phyloP scores from a whole-genome alignment of 2,329 filamentous ascomycete species.

The Phialophora expanda region DNA sequence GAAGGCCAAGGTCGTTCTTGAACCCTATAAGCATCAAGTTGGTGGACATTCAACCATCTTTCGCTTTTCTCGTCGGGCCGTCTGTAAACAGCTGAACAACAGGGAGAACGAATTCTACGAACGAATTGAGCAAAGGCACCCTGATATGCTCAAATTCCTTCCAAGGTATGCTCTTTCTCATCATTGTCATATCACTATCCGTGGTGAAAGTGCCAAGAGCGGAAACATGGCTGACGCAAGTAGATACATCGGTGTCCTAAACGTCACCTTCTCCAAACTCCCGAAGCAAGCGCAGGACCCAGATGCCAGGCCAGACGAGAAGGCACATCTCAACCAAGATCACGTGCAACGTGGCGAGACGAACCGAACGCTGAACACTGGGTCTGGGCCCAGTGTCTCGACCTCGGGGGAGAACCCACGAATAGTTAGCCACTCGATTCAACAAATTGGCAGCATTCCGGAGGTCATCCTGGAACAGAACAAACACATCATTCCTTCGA shows the following conservation, averaged over 20 bases:
- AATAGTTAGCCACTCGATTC: slow-evolving; percentile 71
- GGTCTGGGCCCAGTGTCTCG: slow-evolving; percentile 7
- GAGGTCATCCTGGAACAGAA: slow-evolving; percentile 95
- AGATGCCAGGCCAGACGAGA: slow-evolving; percentile 9
- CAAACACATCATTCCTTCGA: slow-evolving; percentile 86
- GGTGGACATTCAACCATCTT: slow-evolving; percentile 96
- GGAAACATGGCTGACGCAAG: slow-evolving; percentile 2
- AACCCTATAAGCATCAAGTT: slow-evolving; percentile 96
- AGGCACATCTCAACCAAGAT: slow-evolving; percentile 6
- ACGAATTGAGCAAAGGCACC: slow-evolving; percentile 87
- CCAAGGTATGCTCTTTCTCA: slow-evolving; percentile 62
- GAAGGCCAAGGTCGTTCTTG: slow-evolving; percentile 89
- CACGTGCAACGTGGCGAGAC: slow-evolving; percentile 1
- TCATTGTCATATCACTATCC: not conserved
- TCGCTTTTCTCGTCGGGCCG: slow-evolving; percentile 90
- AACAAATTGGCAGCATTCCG: slow-evolving; percentile 75
- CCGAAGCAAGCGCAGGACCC: slow-evolving; percentile 59
- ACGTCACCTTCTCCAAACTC: slow-evolving; percentile 90
- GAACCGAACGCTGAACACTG: not conserved
- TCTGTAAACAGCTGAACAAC: slow-evolving; percentile 98
- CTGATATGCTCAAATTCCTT: slow-evolving; percentile 85
- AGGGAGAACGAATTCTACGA: slow-evolving; percentile 99
- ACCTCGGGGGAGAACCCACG: slow-evolving; percentile 49
- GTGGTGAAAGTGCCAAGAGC: not conserved
- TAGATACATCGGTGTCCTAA: slow-evolving; percentile 88